A percentile compares a stretch with the other conserved stretches of the same genome.
Evolutionary conservation across 345 rosid genomes (phyloP).

Genomic region (Laguncularia racemosa): DNA sequence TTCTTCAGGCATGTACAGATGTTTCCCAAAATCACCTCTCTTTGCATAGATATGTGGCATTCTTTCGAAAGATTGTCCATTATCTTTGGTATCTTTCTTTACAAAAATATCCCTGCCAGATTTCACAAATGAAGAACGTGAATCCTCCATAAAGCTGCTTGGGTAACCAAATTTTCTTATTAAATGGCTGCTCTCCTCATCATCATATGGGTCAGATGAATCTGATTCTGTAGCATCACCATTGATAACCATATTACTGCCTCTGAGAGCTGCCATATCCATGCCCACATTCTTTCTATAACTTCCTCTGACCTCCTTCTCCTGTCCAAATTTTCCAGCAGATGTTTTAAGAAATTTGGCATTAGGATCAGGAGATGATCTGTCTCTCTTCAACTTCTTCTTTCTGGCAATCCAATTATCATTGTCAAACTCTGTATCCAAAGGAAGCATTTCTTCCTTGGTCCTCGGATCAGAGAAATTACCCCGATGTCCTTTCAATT

Average conservation of each 20-base stretch:
- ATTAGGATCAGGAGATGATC: slow-evolving; percentile 43
- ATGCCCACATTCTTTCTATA: slow-evolving; percentile 43
- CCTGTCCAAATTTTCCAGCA: slow-evolving; percentile 35
- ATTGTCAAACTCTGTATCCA: slow-evolving; percentile 45
- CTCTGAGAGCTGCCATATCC: slow-evolving; percentile 32
- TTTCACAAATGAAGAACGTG: slow-evolving; percentile 39
- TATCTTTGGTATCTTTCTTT: slow-evolving; percentile 36
- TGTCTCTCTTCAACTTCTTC: slow-evolving; percentile 56
- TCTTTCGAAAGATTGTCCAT: slow-evolving; percentile 35
- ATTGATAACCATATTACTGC: slow-evolving; percentile 28
- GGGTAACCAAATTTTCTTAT: slow-evolving; percentile 41
- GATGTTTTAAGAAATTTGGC: no score
- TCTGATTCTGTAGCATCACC: slow-evolving; percentile 85
- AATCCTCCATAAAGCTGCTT: slow-evolving; percentile 31
- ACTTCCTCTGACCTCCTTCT: slow-evolving; percentile 50
- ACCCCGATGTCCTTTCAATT: slow-evolving; percentile 40
- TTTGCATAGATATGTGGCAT: slow-evolving; percentile 23
- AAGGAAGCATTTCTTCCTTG: slow-evolving; percentile 34
- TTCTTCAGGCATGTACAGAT: slow-evolving; percentile 23
- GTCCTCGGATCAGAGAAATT: slow-evolving; percentile 36
- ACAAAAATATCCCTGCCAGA: slow-evolving; percentile 28
- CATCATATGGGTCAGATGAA: slow-evolving; percentile 49
- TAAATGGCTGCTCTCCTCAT: slow-evolving; percentile 49
- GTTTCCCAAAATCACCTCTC: slow-evolving; percentile 30
- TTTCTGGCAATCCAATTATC: slow-evolving; percentile 55